Base-by-base conservation (phyloP, 768 basidiomycete species). In the Terana coerulea region DNA sequence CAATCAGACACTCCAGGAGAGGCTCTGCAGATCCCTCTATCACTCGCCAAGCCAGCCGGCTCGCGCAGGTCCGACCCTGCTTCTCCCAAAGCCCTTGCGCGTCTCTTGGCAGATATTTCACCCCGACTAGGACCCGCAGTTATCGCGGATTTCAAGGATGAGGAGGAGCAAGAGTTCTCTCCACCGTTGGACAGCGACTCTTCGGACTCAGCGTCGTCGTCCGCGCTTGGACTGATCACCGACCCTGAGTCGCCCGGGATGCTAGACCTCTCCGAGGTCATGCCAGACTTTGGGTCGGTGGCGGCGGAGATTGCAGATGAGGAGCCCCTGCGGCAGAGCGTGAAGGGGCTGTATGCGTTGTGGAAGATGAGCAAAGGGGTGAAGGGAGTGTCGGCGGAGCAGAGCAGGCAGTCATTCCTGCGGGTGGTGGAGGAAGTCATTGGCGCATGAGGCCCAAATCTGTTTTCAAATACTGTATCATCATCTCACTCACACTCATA, bases 261-360 rank as follows among this genome's bases (percentile, higher is more conserved):
- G 8, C 19, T 17, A 4, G 26, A 28, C 24, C n/a, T n/a, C n/a
- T n/a, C n/a, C n/a, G n/a, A n/a, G n/a, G n/a, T n/a, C n/a, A n/a
- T n/a, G n/a, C n/a, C n/a, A n/a, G 39, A 19, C 5, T 22, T 40
- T 5, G 25, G 25, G 25, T 17, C 34, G 6, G 43, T 25, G 45
- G 2, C 17, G 15, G 49, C 17, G 12, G 36, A 40, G 19, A 4
- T 33, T 11, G 25, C 14, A 8, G 33, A 28, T 39, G 53, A 56
- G 29, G 70, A 70, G 24, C 73, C 77, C 17, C 65, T 87, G 40
- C 73, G 69, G 34, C 75, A 79, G 31, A 73, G 76, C 28, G 75
- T 86, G 43, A 73, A 70, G 52, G 77, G 80, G 1, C 62, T 88
- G 34, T 86, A 79, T 63, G 69, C 64, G 25, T 72, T 87, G 19